Percentiles rank a stretch among this genome's conserved stretches.
Conservation (phyloP, 2,329 filamentous ascomycete genomes). For the Calonectria hongkongensis region DNA sequence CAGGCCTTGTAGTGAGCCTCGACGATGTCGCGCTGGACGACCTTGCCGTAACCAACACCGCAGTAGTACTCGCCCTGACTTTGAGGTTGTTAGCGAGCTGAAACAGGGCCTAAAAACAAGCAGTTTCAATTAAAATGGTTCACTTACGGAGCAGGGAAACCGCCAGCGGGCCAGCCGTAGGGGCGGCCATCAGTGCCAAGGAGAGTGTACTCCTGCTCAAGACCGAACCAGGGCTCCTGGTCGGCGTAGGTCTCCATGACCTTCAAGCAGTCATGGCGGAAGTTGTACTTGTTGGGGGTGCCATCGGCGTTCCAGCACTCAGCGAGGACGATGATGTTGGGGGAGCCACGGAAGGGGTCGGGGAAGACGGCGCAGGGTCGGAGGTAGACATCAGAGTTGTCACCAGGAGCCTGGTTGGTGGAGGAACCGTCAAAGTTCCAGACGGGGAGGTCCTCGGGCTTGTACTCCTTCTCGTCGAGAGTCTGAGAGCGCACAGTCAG, state of each 20-base stretch:
- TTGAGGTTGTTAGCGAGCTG: slow-evolving; percentile 40
- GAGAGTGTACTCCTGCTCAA: slow-evolving; percentile 94
- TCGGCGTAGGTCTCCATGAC: slow-evolving; percentile 91
- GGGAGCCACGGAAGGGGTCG: slow-evolving; percentile 90
- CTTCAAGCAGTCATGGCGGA: slow-evolving; percentile 91
- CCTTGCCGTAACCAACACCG: slow-evolving; percentile 97
- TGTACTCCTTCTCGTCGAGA: slow-evolving; percentile 69
- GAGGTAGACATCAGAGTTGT: slow-evolving; percentile 98
- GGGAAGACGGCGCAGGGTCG: slow-evolving; percentile 92
- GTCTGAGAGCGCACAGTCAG: slow-evolving; percentile 62
- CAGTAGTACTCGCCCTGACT: slow-evolving; percentile 74
- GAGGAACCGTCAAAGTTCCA: slow-evolving; percentile 85
- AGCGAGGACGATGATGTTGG: slow-evolving; percentile 95
- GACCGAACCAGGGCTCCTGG: slow-evolving; percentile 96
- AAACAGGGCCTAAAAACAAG: background rate
- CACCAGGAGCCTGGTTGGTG: slow-evolving; percentile 91
- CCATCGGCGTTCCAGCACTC: slow-evolving; percentile 97
- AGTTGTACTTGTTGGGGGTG: slow-evolving; percentile 98
- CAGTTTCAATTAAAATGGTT: no score
- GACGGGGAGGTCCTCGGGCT: slow-evolving; percentile 71
- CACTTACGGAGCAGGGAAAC: slow-evolving; percentile 85
- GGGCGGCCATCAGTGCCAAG: slow-evolving; percentile 89
- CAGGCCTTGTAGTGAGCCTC: slow-evolving; percentile 80
- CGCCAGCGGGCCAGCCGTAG: slow-evolving; percentile 82
- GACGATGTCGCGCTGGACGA: slow-evolving; percentile 98